phyloP scores from a whole-genome alignment of 805 yeast genomes.

The Tetrapisispora phaffii region DNA sequence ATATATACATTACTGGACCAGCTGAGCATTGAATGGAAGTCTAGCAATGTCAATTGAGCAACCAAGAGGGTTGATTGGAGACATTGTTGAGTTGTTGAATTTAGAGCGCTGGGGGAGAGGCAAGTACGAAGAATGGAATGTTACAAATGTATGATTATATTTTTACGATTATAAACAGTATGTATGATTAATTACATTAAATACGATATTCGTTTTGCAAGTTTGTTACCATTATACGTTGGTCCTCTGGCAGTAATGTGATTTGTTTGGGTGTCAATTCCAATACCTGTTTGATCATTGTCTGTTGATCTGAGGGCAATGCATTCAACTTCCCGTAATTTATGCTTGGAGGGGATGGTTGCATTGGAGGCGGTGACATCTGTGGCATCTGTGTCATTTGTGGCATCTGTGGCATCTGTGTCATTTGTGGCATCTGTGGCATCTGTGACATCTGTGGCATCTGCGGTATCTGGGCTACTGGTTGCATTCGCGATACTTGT shows the following conservation, averaged over 20 bases:
- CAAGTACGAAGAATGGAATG: no score
- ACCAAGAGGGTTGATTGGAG: no score
- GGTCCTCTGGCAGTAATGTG: constrained; percentile 35
- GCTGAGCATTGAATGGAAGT: no score
- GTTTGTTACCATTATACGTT: constrained; percentile 43
- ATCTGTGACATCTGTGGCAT: constrained; percentile 2
- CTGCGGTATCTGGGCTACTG: constrained; percentile 5
- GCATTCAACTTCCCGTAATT: constrained; percentile 37
- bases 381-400: constrained; percentile 5
- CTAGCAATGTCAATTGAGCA: no score
- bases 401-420: constrained; percentile 7
- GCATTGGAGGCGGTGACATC: constrained; percentile 5
- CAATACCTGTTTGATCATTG: constrained; percentile 41
- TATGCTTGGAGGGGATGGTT: constrained; percentile 20
- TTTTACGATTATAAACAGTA: neutral
- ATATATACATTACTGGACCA: no score
- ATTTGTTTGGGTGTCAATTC: constrained; percentile 37
- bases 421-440: constrained; percentile 11
- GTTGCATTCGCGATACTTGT: constrained; percentile 10
- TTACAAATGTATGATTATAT: neutral
- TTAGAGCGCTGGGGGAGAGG: no score
- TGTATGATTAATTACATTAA: neutral
- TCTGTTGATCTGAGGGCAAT: constrained; percentile 50
- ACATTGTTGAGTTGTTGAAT: no score
- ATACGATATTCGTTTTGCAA: constrained; percentile 44